Percentiles rank a stretch among this genome's conserved stretches.
These are phyloP conservation scores for Tulasnella sp. DNA, from an alignment of 768 basidiomycete species.

Conservation along the genomic window DNA sequence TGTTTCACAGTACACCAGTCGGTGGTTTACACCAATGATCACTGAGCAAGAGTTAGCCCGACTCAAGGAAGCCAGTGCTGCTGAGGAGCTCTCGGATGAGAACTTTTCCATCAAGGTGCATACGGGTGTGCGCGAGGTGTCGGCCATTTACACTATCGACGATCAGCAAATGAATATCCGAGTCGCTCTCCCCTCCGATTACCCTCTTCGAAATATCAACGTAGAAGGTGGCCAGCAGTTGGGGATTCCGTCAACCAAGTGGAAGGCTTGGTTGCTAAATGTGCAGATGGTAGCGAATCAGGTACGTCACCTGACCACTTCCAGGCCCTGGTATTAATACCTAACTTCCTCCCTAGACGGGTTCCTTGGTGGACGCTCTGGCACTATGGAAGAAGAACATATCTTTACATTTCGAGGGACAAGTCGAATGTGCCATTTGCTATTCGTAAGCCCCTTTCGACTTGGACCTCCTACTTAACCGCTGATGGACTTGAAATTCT, in stretches of 20 bases:
- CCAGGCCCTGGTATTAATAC: background rate
- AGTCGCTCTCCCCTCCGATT: slow-evolving; percentile 80
- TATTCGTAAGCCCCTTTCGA: slow-evolving; percentile 67
- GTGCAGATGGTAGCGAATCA: slow-evolving; percentile 68
- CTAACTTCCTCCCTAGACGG: slow-evolving; percentile 55
- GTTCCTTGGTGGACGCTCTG: slow-evolving; percentile 82
- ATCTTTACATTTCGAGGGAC: slow-evolving; percentile 86
- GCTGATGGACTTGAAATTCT: slow-evolving; percentile 5
- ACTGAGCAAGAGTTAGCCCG: slow-evolving; percentile 77
- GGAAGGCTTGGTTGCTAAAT: slow-evolving; percentile 90
- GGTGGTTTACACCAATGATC: slow-evolving; percentile 84
- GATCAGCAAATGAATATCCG: slow-evolving; percentile 90
- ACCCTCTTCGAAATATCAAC: slow-evolving; percentile 84
- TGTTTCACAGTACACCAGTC: slow-evolving; percentile 72
- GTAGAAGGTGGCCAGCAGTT: slow-evolving; percentile 79
- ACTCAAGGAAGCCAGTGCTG: slow-evolving; percentile 53
- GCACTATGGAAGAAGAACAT: slow-evolving; percentile 93
- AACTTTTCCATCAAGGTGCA: slow-evolving; percentile 76
- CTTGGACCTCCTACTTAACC: background rate
- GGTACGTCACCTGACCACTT: slow-evolving; percentile 56
- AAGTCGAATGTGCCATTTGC: slow-evolving; percentile 94
- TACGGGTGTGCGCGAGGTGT: slow-evolving; percentile 69
- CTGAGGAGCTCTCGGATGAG: slow-evolving; percentile 64
- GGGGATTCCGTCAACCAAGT: slow-evolving; percentile 83
- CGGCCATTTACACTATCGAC: slow-evolving; percentile 80